A percentile compares a stretch with the other conserved stretches of the same genome.
Conservation (phyloP, 176 grass and related monocot genomes). For the Poa annua region DNA sequence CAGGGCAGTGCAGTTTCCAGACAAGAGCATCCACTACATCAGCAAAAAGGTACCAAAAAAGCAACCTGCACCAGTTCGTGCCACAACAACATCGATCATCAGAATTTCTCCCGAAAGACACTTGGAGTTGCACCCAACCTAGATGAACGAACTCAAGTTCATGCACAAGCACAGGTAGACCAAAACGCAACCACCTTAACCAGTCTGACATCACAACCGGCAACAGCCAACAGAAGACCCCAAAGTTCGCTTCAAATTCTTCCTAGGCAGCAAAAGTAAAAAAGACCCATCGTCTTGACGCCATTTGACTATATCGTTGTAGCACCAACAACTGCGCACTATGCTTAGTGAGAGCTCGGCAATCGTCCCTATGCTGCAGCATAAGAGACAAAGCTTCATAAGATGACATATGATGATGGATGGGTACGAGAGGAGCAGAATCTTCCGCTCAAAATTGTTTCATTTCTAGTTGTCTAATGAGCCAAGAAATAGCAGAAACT, state of each 20-base stretch:
- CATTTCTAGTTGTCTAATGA: background rate
- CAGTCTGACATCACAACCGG: background rate
- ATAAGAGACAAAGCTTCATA: conserved; percentile 7
- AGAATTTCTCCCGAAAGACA: background rate
- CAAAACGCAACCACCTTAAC: background rate
- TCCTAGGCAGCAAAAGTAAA: background rate
- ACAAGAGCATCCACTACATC: background rate
- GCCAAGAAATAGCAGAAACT: background rate
- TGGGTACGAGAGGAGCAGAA: background rate
- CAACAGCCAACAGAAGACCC: background rate
- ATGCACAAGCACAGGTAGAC: background rate
- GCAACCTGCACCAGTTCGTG: background rate
- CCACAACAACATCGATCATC: background rate
- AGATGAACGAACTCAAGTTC: background rate
- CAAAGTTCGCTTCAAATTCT: background rate
- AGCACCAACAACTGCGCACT: background rate
- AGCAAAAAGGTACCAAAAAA: background rate
- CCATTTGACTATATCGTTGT: background rate
- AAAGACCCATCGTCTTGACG: background rate
- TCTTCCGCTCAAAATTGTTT: background rate
- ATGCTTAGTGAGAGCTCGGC: background rate
- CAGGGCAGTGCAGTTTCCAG: background rate
- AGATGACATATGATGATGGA: background rate
- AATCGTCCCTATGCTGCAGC: background rate
- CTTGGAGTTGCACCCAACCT: background rate